Conservation (phyloP, 306 rosid species). For the Hippophae gyantsensis region DNA sequence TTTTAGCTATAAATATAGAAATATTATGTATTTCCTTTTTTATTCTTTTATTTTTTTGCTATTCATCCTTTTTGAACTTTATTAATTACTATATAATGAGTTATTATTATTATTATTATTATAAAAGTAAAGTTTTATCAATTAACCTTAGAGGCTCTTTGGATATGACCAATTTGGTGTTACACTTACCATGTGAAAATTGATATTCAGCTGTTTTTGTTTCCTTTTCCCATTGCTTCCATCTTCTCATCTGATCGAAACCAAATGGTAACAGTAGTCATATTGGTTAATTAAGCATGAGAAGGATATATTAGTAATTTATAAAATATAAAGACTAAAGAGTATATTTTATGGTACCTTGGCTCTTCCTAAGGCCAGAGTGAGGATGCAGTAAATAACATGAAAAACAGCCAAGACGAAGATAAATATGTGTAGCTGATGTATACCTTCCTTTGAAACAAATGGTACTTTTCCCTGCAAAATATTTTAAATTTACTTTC, state of each 20-base stretch:
- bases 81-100: too few species aligned
- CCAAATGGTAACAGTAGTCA: constrained; percentile 2
- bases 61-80: too few species aligned
- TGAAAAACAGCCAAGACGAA: constrained; percentile 69
- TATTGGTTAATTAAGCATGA: not conserved
- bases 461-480: constrained; percentile 57
- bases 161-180: not conserved
- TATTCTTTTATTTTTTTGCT: too few species aligned
- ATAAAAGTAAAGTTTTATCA: too few species aligned
- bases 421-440: constrained; percentile 80
- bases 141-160: not conserved
- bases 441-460: constrained; percentile 55
- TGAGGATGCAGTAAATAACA: constrained; percentile 56
- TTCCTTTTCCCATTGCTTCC: constrained; percentile 89
- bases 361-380: constrained; percentile 56
- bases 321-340: not conserved
- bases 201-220: constrained; percentile 70
- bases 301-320: not conserved
- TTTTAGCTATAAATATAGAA: too few species aligned
- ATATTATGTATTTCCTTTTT: too few species aligned
- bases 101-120: too few species aligned
- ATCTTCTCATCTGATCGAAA: constrained; percentile 59
- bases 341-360: constrained; percentile 34
- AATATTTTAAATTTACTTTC: not conserved
- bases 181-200: constrained; percentile 64